These are phyloP conservation scores for Dispira parvispora DNA, from an alignment of 192 early-diverging fungal genomes.

Conservation along the genomic window DNA sequence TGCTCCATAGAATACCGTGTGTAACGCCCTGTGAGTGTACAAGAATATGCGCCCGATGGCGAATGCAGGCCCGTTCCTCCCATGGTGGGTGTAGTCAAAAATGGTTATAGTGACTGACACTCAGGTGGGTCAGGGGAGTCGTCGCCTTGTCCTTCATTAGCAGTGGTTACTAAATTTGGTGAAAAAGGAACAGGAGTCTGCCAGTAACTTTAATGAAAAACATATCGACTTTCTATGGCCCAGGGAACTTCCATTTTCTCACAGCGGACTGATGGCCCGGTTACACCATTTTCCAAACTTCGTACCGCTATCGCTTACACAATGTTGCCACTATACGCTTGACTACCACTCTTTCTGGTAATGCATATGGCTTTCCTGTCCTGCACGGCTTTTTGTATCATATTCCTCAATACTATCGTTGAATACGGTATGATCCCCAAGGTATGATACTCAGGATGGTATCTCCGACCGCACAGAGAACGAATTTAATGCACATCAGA, in stretches of 20 bases:
- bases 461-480: conserved; percentile 91
- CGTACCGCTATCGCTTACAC: neutral
- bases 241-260: too few relatives aligned
- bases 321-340: neutral
- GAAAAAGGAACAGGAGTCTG: too few relatives aligned
- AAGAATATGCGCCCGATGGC: neutral
- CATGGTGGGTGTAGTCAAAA: neutral
- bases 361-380: neutral
- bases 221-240: too few relatives aligned
- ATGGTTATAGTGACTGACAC: neutral
- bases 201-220: too few relatives aligned
- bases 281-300: neutral
- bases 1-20: neutral
- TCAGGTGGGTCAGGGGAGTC: too few relatives aligned
- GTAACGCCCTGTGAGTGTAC: conserved; percentile 4
- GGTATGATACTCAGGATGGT: conserved; percentile 94
- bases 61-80: neutral
- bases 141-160: too few relatives aligned
- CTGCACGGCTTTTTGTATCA: neutral
- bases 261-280: neutral
- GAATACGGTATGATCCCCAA: conserved; percentile 16
- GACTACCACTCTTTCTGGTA: neutral
- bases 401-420: neutral
- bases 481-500: conserved; percentile 87
- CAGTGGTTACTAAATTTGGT: too few relatives aligned